Evolutionary conservation across 1,139 yeast genomes (phyloP).

Genomic region (Geotrichum macrosporum): DNA sequence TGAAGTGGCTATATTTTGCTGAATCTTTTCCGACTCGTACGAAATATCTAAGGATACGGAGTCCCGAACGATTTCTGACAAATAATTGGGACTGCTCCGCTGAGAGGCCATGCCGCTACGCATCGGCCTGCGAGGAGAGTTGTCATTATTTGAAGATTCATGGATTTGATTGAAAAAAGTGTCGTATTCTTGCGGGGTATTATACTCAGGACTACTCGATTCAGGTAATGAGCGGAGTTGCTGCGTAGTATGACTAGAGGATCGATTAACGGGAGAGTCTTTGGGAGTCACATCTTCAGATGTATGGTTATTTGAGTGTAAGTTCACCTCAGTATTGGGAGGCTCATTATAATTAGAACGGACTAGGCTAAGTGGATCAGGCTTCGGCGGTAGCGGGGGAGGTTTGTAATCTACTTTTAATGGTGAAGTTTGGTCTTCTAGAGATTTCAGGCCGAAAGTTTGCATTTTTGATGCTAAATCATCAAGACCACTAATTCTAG

Average conservation of each 20-base stretch:
- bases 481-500: too few species aligned
- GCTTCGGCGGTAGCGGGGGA: background rate
- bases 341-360: background rate
- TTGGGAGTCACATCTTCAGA: background rate
- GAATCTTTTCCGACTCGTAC: too few species aligned
- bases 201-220: background rate
- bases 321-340: background rate
- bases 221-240: background rate
- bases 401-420: background rate
- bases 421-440: background rate
- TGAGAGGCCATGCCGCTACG: too few species aligned
- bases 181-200: background rate
- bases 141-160: too few species aligned
- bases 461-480: too few species aligned
- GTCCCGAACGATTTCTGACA: too few species aligned
- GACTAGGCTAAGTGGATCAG: background rate
- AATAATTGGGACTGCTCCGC: too few species aligned
- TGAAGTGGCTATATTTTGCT: too few species aligned
- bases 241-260: background rate
- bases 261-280: background rate
- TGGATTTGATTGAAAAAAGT: background rate
- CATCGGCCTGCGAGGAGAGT: too few species aligned
- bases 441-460: too few species aligned
- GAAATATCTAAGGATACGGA: too few species aligned
- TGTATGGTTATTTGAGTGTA: background rate